Conservation (phyloP, 129 eudicot species). For the Flaveria bidentis region DNA sequence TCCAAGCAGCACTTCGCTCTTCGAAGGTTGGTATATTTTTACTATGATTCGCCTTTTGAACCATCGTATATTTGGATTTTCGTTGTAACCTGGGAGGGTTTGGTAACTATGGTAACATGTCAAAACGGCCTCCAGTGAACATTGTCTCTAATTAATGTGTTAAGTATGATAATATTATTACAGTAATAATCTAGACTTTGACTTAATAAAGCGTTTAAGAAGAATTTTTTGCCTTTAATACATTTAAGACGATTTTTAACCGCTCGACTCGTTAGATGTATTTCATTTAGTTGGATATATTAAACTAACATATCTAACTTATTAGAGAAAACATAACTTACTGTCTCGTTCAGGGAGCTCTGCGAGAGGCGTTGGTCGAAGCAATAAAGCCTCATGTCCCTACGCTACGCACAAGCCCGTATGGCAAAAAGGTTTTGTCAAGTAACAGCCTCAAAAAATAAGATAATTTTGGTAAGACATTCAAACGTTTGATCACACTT, state of each 20-base stretch:
- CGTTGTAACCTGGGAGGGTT: too few relatives aligned
- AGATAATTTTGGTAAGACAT: constrained; percentile 25
- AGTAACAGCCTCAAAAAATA: constrained; percentile 56
- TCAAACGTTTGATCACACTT: not conserved
- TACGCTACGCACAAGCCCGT: constrained; percentile 54
- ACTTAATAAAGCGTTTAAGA: too few relatives aligned
- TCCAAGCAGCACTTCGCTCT: constrained; percentile 57
- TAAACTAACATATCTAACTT: too few relatives aligned
- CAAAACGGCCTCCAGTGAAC: not conserved
- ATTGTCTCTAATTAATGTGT: too few relatives aligned
- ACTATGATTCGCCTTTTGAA: not conserved
- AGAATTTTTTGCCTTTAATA: too few relatives aligned
- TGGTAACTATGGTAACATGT: not conserved
- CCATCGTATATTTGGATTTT: too few relatives aligned
- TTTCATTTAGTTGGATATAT: too few relatives aligned
- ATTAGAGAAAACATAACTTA: not conserved
- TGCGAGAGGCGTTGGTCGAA: constrained; percentile 53
- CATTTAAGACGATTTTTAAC: too few relatives aligned
- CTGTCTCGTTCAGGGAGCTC: constrained; percentile 46
- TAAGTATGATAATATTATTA: not conserved
- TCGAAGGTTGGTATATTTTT: constrained; percentile 42
- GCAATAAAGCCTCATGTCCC: constrained; percentile 59
- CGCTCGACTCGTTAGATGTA: too few relatives aligned
- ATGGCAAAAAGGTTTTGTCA: constrained; percentile 61
- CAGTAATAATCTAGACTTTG: too few relatives aligned